Percentiles rank a stretch among this genome's conserved stretches.
Conservation (phyloP, 495 filamentous ascomycete genomes). For the Cairneyella variabilis region DNA sequence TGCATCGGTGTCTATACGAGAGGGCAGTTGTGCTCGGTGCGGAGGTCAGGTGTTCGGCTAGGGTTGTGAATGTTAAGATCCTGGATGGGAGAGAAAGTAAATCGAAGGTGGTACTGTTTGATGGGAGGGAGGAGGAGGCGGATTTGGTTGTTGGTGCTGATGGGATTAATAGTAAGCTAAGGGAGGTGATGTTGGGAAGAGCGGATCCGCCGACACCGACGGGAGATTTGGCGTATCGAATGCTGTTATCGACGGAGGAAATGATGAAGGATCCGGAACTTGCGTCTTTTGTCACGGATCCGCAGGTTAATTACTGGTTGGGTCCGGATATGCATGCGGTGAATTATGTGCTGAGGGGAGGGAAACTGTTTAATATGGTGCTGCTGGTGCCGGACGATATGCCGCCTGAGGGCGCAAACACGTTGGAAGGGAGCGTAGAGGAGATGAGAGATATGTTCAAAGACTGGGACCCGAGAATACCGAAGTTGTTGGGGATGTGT, state of each 20-base stretch:
- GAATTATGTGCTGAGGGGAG: slow-evolving; percentile 58
- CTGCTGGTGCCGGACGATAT: slow-evolving; percentile 67
- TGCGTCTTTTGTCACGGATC: slow-evolving; percentile 42
- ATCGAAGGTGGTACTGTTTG: slow-evolving; percentile 27
- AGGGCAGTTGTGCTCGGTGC: slow-evolving; percentile 51
- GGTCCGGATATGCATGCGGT: slow-evolving; percentile 48
- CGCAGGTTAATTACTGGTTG: slow-evolving; percentile 40
- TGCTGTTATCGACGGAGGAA: slow-evolving; percentile 53
- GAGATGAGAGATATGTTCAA: slow-evolving; percentile 63
- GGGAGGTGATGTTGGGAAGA: slow-evolving; percentile 44
- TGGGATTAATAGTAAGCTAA: slow-evolving; percentile 49
- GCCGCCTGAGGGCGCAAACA: slow-evolving; percentile 49
- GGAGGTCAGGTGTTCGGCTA: slow-evolving; percentile 40
- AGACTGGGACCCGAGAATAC: slow-evolving; percentile 56
- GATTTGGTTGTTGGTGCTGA: slow-evolving; percentile 59
- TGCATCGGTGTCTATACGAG: slow-evolving; percentile 49
- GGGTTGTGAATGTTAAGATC: slow-evolving; percentile 22
- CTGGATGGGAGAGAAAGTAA: slow-evolving; percentile 17
- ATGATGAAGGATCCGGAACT: slow-evolving; percentile 49
- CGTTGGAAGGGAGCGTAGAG: slow-evolving; percentile 52
- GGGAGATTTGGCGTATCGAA: slow-evolving; percentile 64
- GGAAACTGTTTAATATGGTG: slow-evolving; percentile 64
- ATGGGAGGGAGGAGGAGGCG: slow-evolving; percentile 33
- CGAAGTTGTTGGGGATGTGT: slow-evolving; percentile 44
- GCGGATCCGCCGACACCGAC: slow-evolving; percentile 48